Conservation (phyloP, 2,329 filamentous ascomycete species). For the Botryotinia narcissicola region DNA sequence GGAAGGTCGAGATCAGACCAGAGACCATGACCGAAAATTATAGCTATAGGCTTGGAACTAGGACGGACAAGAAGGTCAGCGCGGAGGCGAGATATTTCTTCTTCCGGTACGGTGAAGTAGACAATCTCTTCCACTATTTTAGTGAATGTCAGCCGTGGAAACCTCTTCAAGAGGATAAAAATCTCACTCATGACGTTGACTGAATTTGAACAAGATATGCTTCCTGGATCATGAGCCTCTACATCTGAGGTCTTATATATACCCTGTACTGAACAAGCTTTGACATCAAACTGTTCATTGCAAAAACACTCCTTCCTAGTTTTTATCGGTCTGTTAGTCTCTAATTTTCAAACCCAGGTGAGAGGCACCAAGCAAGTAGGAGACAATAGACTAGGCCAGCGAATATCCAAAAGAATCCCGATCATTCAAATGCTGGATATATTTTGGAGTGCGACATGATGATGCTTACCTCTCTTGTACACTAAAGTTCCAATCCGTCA, state of each 20-base stretch:
- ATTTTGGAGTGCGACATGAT: not conserved
- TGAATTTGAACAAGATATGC: conserved; percentile 42
- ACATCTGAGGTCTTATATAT: conserved; percentile 49
- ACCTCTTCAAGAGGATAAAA: not conserved
- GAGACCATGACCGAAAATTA: conserved; percentile 48
- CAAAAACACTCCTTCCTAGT: conserved; percentile 46
- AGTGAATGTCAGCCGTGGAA: not conserved
- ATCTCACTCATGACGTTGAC: conserved; percentile 42
- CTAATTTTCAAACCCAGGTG: not conserved
- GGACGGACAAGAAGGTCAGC: conserved; percentile 36
- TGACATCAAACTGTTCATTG: conserved; percentile 50
- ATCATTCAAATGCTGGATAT: too few relatives aligned
- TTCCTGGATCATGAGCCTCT: conserved; percentile 43
- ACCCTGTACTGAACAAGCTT: conserved; percentile 48
- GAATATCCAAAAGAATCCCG: not conserved
- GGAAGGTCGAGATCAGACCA: conserved; percentile 48
- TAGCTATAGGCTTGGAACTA: conserved; percentile 38
- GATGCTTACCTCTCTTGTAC: conserved; percentile 40
- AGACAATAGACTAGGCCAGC: too few relatives aligned
- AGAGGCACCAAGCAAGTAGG: not conserved
- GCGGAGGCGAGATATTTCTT: conserved; percentile 43
- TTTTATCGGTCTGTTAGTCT: not conserved
- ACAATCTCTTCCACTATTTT: conserved; percentile 44
- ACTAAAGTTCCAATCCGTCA: conserved; percentile 51
- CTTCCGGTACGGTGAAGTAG: conserved; percentile 43